Base-by-base conservation (phyloP, 2,329 filamentous ascomycete genomes). In the Arthrocladium fulminans region DNA sequence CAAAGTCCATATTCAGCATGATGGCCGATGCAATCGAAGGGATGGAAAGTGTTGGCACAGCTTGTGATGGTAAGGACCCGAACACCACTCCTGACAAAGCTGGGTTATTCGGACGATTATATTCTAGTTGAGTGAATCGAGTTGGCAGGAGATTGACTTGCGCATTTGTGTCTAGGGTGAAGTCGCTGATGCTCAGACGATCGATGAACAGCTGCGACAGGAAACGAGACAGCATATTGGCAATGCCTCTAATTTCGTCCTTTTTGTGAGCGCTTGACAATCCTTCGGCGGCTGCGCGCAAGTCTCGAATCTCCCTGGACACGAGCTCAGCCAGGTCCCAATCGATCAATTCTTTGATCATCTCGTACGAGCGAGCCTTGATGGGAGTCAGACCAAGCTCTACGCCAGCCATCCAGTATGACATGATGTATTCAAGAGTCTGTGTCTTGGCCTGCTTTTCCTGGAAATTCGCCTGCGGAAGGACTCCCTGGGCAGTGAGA, bases 21-120 rank as follows among this genome's bases (percentile, higher is more conserved):
- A 59, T 57, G 45, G 50, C 51, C 13, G 56, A 56, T 6, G 53
- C 50, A 5, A 51, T 47, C 1, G 51, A 53, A 13, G 51, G 50
- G 8, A 45, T 30, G 15, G 22, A 20, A 2, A 29, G 32, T 6
- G 49, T 9, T 2, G 32, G 43, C n/a, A 40, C 22, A 15, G 49
- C 24, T 29, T 54, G 50, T 9, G 56, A 54, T 22, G 54, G 53
- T 51, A 58, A 53, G 12, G 56, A 59, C 12, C 56, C 56, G 54
- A 59, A 59, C 8, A 59, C 56, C 56, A 59, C 57, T 8, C 53
- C 48, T 25, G 55, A 49, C 38, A 59, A 47, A 15, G 51, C 53
- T 20, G 56, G 56, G 44, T 59, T 59, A 43, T 50, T 48, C 30
- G 47, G 50, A 3, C 51, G 42, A 25, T 50, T 51, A 12, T 47